These are phyloP conservation scores for Corylus avellana DNA, from an alignment of 306 rosid species.

Conservation along the genomic window DNA sequence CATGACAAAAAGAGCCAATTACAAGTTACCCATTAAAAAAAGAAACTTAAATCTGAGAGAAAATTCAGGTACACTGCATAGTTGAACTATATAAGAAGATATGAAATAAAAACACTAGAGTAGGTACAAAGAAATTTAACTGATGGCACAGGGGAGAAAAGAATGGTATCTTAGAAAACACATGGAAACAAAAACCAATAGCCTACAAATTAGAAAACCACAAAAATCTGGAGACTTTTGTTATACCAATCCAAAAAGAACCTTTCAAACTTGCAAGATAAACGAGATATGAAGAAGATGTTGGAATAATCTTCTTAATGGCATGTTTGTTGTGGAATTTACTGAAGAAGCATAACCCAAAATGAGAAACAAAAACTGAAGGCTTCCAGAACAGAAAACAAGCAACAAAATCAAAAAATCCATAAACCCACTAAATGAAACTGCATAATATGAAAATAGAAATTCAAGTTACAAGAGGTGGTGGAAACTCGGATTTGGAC, in stretches of 20 bases:
- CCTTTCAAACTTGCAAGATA: constrained; percentile 9
- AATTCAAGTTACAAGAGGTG: constrained; percentile 10
- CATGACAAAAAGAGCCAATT: constrained; percentile 19
- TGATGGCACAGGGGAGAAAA: constrained; percentile 9
- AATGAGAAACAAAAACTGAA: constrained; percentile 15
- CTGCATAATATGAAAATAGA: constrained; percentile 12
- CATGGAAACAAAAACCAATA: neutral
- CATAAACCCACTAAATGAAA: constrained; percentile 25
- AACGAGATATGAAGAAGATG: neutral
- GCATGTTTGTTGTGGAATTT: constrained; percentile 4
- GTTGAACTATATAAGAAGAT: neutral
- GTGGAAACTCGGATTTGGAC: constrained; percentile 11
- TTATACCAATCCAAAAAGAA: neutral
- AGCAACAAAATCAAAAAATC: neutral
- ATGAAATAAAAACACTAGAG: constrained; percentile 1
- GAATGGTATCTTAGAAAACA: constrained; percentile 14
- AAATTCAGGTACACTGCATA: neutral
- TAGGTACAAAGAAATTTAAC: constrained; percentile 7
- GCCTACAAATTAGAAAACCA: constrained; percentile 21
- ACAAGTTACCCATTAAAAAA: constrained; percentile 11
- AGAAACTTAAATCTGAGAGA: neutral
- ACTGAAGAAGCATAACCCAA: constrained; percentile 11
- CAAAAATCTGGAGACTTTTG: neutral
- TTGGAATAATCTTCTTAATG: neutral
- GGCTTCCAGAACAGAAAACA: constrained; percentile 21